Evolutionary conservation across 2,329 filamentous ascomycete species (phyloP).

Genomic region (Lachnellula hyalina): DNA sequence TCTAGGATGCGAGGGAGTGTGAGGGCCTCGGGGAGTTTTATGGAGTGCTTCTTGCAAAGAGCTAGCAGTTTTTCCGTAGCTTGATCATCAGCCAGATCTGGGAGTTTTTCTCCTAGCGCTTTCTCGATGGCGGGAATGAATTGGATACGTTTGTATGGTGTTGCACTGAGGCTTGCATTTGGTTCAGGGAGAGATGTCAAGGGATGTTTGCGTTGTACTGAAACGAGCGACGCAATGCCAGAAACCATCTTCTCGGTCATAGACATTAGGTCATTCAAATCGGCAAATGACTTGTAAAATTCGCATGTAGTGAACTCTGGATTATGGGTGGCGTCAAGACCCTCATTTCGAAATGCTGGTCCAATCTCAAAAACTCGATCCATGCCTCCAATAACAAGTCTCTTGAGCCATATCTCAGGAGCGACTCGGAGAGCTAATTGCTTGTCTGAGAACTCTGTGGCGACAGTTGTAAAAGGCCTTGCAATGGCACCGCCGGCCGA

Average conservation of each 20-base stretch:
- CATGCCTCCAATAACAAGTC: slow-evolving; percentile 82
- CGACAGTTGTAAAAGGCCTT: slow-evolving; percentile 75
- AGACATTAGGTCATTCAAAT: slow-evolving; percentile 66
- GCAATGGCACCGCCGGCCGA: slow-evolving; percentile 84
- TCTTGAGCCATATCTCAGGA: slow-evolving; percentile 91
- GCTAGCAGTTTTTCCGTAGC: slow-evolving; percentile 55
- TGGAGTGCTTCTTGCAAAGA: slow-evolving; percentile 45
- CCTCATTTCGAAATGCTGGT: slow-evolving; percentile 88
- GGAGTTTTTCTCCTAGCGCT: slow-evolving; percentile 46
- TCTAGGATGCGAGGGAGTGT: slow-evolving; percentile 73
- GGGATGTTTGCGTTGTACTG: slow-evolving; percentile 39
- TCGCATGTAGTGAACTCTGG: slow-evolving; percentile 97
- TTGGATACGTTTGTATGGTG: slow-evolving; percentile 63
- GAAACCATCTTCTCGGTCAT: slow-evolving; percentile 69
- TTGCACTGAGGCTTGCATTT: slow-evolving; percentile 43
- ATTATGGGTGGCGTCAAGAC: slow-evolving; percentile 86
- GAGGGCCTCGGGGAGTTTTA: slow-evolving; percentile 45
- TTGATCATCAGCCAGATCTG: slow-evolving; percentile 38
- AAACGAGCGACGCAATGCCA: slow-evolving; percentile 50
- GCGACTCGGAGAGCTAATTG: slow-evolving; percentile 79
- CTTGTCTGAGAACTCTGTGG: slow-evolving; percentile 69
- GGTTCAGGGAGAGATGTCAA: slow-evolving; percentile 44
- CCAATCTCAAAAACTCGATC: slow-evolving; percentile 91
- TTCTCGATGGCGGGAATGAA: slow-evolving; percentile 77
- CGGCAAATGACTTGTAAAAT: slow-evolving; percentile 85